Conservation (phyloP, 768 basidiomycete species). For the Amanita pseudoporphyria region DNA sequence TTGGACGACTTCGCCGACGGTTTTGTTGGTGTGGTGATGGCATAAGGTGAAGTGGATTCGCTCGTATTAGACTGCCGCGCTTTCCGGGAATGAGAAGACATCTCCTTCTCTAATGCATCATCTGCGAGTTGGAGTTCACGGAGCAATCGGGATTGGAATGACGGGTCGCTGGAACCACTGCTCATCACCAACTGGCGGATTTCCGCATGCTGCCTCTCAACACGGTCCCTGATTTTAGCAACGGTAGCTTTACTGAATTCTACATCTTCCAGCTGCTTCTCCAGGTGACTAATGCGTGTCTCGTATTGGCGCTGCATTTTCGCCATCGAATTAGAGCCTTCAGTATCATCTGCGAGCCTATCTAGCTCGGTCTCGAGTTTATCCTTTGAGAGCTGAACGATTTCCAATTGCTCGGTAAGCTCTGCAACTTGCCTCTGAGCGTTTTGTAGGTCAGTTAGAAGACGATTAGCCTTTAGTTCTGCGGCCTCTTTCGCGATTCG, state of each 20-base stretch:
- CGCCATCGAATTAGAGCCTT: slow-evolving; percentile 41
- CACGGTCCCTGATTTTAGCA: slow-evolving; percentile 46
- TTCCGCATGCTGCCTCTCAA: slow-evolving; percentile 64
- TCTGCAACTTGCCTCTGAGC: slow-evolving; percentile 48
- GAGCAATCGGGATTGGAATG: slow-evolving; percentile 52
- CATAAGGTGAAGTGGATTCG: slow-evolving; percentile 24
- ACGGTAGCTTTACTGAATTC: slow-evolving; percentile 40
- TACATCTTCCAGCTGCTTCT: slow-evolving; percentile 49
- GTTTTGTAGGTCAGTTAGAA: slow-evolving; percentile 53
- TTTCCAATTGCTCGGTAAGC: slow-evolving; percentile 39
- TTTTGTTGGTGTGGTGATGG: slow-evolving; percentile 41
- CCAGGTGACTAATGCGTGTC: slow-evolving; percentile 48
- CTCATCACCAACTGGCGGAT: slow-evolving; percentile 56
- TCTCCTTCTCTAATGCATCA: slow-evolving; percentile 43
- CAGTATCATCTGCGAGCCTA: slow-evolving; percentile 51
- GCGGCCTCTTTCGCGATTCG: slow-evolving; percentile 54
- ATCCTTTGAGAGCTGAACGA: slow-evolving; percentile 52
- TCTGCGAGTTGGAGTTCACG: slow-evolving; percentile 55
- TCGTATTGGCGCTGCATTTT: slow-evolving; percentile 60
- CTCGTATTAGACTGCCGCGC: slow-evolving; percentile 23
- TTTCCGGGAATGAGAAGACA: slow-evolving; percentile 28
- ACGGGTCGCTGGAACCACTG: slow-evolving; percentile 45
- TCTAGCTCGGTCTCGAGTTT: slow-evolving; percentile 60
- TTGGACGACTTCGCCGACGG: slow-evolving; percentile 21
- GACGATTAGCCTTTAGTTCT: slow-evolving; percentile 48